Percentiles rank a stretch among this genome's conserved stretches.
Evolutionary conservation across 768 basidiomycete species (phyloP).

Genomic region (Suillus variegatus): DNA sequence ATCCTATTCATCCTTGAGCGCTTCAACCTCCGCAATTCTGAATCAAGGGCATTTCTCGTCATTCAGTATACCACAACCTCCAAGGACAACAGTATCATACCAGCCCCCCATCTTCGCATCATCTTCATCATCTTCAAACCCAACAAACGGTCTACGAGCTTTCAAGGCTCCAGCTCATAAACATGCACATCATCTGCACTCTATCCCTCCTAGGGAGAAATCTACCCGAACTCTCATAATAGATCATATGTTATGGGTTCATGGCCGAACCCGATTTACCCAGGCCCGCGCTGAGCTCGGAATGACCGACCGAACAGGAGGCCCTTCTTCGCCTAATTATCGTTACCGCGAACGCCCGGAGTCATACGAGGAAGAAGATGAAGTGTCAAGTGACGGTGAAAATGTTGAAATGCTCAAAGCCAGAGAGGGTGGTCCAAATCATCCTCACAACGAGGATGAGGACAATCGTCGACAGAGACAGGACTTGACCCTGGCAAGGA

Average conservation of each 20-base stretch:
- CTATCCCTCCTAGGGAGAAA: conserved; percentile 85
- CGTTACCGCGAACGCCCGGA: conserved; percentile 69
- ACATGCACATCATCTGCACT: conserved; percentile 85
- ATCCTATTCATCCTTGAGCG: conserved; percentile 32
- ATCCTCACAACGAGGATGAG: conserved; percentile 56
- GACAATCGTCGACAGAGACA: conserved; percentile 57
- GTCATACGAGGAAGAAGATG: conserved; percentile 75
- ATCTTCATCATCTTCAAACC: conserved; percentile 12
- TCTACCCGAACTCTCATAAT: conserved; percentile 87
- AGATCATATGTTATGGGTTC: conserved; percentile 87
- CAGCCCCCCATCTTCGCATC: conserved; percentile 19
- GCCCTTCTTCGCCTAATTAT: conserved; percentile 59
- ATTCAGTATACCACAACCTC: conserved; percentile 17
- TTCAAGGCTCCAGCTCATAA: conserved; percentile 81
- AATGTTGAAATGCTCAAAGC: conserved; percentile 44
- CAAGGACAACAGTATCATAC: background rate
- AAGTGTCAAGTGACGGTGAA: conserved; percentile 66
- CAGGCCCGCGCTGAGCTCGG: conserved; percentile 85
- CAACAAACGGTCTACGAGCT: conserved; percentile 19
- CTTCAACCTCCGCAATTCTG: conserved; percentile 18
- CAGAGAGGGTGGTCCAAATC: conserved; percentile 51
- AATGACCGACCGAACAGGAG: conserved; percentile 82
- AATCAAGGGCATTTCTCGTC: conserved; percentile 20
- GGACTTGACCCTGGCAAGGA: conserved; percentile 62
- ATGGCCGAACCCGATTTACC: conserved; percentile 76